phyloP scores from a whole-genome alignment of 345 rosid species.

The Corchorus olitorius region DNA sequence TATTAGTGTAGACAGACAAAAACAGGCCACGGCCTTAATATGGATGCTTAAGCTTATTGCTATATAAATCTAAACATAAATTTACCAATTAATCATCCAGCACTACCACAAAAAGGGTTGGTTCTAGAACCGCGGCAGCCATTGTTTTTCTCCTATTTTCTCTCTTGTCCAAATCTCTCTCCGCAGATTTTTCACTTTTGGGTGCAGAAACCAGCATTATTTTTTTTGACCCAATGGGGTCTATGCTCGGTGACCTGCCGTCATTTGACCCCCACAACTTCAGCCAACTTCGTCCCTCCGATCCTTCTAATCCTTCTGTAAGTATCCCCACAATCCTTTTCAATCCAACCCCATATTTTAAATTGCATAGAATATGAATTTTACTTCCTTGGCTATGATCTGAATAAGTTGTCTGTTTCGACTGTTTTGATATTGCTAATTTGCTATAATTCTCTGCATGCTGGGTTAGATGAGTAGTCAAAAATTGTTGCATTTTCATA shows the following conservation, averaged over 20 bases:
- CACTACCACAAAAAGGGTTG: neutral
- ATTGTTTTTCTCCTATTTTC: neutral
- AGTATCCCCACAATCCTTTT: slow-evolving; percentile 22
- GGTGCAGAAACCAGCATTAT: slow-evolving; percentile 33
- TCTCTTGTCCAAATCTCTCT: slow-evolving; percentile 16
- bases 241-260: slow-evolving; percentile 74
- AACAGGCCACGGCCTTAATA: neutral
- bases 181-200: slow-evolving; percentile 17
- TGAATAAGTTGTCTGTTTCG: slow-evolving; percentile 8
- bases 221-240: slow-evolving; percentile 53
- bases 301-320: slow-evolving; percentile 82
- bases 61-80: neutral
- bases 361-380: neutral
- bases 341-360: neutral
- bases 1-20: too few species aligned
- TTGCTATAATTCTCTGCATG: neutral
- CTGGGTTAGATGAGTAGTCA: neutral
- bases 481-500: slow-evolving; percentile 4
- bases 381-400: slow-evolving; percentile 6
- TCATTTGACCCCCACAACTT: slow-evolving; percentile 87
- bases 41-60: neutral
- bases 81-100: slow-evolving; percentile 15
- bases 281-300: slow-evolving; percentile 84
- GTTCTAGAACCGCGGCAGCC: slow-evolving; percentile 20
- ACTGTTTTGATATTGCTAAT: neutral